These are phyloP conservation scores for Naegleria fowleri DNA, from an alignment of 208 protist species.

Conservation along the genomic window DNA sequence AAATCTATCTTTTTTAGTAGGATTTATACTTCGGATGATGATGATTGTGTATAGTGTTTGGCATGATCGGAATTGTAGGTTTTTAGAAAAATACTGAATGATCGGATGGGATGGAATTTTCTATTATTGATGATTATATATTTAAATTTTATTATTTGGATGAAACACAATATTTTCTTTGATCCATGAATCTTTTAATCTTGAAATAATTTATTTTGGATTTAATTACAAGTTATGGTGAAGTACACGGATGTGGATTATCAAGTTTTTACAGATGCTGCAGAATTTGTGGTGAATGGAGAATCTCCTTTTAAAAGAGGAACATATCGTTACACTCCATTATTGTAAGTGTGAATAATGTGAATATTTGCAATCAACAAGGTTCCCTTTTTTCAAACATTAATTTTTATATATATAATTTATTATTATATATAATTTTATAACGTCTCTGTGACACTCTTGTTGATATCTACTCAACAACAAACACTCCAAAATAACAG, in stretches of 20 bases:
- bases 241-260: conserved; percentile 95
- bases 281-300: conserved; percentile 54
- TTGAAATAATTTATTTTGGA: too few relatives aligned
- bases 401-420: too few relatives aligned
- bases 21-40: neutral
- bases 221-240: conserved; percentile 49
- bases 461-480: conserved; percentile 5
- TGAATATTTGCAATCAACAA: conserved; percentile 61
- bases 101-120: conserved; percentile 30
- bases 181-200: too few relatives aligned
- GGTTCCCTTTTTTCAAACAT: conserved; percentile 37
- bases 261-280: conserved; percentile 85
- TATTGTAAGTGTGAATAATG: conserved; percentile 61
- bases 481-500: neutral
- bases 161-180: too few relatives aligned
- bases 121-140: too few relatives aligned
- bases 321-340: conserved; percentile 89
- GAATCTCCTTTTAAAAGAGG: conserved; percentile 73
- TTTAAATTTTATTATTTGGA: too few relatives aligned
- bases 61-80: conserved; percentile 13
- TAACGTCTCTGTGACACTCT: neutral
- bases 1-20: neutral
- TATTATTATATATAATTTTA: conserved; percentile 31
- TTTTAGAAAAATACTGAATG: neutral
- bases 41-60: neutral